phyloP scores from a whole-genome alignment of 352 stramenopile species.

The Phytopythium helicoides region DNA sequence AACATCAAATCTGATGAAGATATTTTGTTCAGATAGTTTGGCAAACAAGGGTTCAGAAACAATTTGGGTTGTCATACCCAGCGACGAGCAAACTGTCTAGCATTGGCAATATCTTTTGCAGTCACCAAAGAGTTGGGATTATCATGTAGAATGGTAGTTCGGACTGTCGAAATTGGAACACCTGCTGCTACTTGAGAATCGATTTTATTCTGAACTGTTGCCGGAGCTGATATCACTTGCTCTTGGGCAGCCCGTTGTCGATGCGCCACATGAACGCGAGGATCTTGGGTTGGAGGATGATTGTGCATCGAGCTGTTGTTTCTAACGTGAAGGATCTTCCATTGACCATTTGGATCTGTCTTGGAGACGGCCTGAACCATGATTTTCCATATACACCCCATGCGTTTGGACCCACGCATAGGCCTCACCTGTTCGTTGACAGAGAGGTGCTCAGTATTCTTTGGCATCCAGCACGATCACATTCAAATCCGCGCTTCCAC shows the following conservation, averaged over 20 bases:
- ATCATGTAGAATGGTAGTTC: constrained; percentile 5
- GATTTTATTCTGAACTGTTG: constrained; percentile 4
- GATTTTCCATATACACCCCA: constrained; percentile 8
- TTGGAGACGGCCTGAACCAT: constrained; percentile 6
- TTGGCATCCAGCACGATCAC: constrained; percentile 7
- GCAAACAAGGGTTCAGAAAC: constrained; percentile 7
- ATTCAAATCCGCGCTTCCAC: constrained; percentile 11
- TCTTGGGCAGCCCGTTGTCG: constrained; percentile 7
- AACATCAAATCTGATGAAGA: constrained; percentile 6
- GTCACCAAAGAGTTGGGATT: constrained; percentile 7
- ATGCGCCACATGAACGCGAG: constrained; percentile 5
- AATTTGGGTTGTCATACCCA: constrained; percentile 2
- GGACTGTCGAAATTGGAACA: constrained; percentile 11
- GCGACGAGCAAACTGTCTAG: constrained; percentile 4
- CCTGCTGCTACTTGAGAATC: constrained; percentile 7
- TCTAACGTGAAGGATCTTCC: constrained; percentile 12
- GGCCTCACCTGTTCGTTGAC: not conserved
- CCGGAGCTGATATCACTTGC: not conserved
- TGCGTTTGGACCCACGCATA: constrained; percentile 10
- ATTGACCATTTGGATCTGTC: constrained; percentile 5
- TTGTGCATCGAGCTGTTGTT: constrained; percentile 13
- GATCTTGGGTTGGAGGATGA: constrained; percentile 6
- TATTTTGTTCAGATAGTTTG: not conserved
- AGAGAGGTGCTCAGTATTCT: constrained; percentile 11
- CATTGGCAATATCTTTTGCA: constrained; percentile 12